Evolutionary conservation across 176 grass and related monocot species (phyloP), one percentile per base, ranked within the genome.

Genomic region (Zoysia pacifica): DNA sequence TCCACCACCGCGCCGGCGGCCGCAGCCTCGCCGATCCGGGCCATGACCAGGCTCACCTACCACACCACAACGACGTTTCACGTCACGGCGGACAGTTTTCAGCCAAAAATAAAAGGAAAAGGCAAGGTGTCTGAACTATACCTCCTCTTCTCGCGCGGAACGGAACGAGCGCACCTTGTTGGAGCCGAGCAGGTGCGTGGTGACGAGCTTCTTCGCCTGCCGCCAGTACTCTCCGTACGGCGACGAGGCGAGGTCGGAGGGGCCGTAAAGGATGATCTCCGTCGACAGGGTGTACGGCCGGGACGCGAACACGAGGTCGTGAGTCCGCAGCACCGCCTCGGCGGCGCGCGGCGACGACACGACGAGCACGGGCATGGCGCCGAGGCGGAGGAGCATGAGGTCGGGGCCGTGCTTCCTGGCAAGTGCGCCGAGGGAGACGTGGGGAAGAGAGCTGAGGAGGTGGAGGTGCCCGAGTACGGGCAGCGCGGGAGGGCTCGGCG

Each of bases 401-500:
- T 60, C 56, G 1, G 5, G n/a, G n/a, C 45, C 56, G 56, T 60
- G 56, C 56, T 20, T 60, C 56, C 9, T 20, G 56, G 56, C 56
- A 9, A 60, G 56, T 2, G 6, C 4, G 7, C n/a, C n/a, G n/a
- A 60, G 7, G n/a, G 56, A 60, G n/a, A 28, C 56, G 56, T 60
- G 56, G n/a, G 56, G 56, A 60, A 60, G 56, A 20, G 56, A 60
- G 6, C 56, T n/a, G 2, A 60, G n/a, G 56, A 60, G 56, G 56
- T 60, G 56, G 56, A 60, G 19, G 56, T 60, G 56, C 7, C 56
- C 56, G n/a, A 60, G 56, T 18, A 60, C 28, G n/a, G 87, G 83
- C 7, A 82, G 79, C 50, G 70, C 64, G 7, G 79, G 78, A 46
- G 87, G 83, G n/a, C 82, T 79, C 48, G 88, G 54, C 7, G 73